Evolutionary conservation across 306 rosid species (phyloP).

Genomic region (Vachellia pachyceras): DNA sequence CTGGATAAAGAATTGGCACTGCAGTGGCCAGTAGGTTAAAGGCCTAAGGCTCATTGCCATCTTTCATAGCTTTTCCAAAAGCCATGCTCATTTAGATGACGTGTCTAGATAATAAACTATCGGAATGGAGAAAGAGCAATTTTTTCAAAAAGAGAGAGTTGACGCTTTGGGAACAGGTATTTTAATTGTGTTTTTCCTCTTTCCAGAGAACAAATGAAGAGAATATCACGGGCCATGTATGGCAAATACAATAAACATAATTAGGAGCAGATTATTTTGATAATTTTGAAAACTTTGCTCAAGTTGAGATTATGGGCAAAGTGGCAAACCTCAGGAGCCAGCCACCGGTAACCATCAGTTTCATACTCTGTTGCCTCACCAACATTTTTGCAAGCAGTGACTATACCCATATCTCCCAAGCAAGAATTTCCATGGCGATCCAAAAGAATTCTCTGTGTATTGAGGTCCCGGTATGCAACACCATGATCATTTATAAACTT

Average conservation of each 20-base stretch:
- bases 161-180: neutral
- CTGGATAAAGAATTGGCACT: constrained; percentile 11
- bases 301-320: constrained; percentile 30
- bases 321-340: constrained; percentile 93
- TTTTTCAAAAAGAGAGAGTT: constrained; percentile 20
- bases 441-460: constrained; percentile 77
- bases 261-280: constrained; percentile 17
- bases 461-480: constrained; percentile 84
- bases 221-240: constrained; percentile 20
- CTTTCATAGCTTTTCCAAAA: constrained; percentile 31
- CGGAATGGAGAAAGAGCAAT: constrained; percentile 1
- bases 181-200: neutral
- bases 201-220: constrained; percentile 18
- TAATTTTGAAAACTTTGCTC: constrained; percentile 12
- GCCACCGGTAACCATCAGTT: constrained; percentile 96
- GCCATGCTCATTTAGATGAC: constrained; percentile 8
- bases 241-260: constrained; percentile 20
- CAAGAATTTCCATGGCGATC: constrained; percentile 89
- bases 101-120: neutral
- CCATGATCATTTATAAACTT: constrained; percentile 90
- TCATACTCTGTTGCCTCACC: constrained; percentile 93
- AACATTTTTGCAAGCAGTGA: constrained; percentile 79
- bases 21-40: constrained; percentile 23
- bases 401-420: constrained; percentile 89
- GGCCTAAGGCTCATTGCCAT: constrained; percentile 15